Evolutionary conservation across 495 filamentous ascomycete genomes (phyloP).

Genomic region (Neurospora cerealis): DNA sequence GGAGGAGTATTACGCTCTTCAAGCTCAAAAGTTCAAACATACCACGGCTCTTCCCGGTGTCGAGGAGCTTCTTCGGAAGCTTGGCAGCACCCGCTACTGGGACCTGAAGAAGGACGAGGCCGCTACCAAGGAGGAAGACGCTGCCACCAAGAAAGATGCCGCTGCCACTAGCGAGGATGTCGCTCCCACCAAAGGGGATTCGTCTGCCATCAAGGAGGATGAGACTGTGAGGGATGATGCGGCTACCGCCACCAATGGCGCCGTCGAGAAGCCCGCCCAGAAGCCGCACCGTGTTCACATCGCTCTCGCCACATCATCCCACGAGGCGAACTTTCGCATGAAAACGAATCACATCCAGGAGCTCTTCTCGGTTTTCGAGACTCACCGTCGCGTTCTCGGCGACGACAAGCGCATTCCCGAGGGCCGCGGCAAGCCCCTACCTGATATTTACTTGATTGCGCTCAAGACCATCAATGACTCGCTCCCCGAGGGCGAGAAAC

Average conservation of each 20-base stretch:
- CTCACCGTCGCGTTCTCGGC: conserved; percentile 61
- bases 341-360: too few relatives aligned
- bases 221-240: too few relatives aligned
- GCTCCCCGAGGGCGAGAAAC: conserved; percentile 50
- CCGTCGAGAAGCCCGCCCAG: background rate
- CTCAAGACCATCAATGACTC: conserved; percentile 73
- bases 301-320: conserved; percentile 77
- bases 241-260: background rate
- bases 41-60: conserved; percentile 73
- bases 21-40: conserved; percentile 60
- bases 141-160: too few relatives aligned
- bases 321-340: conserved; percentile 58
- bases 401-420: conserved; percentile 74
- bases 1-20: conserved; percentile 48
- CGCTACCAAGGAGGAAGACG: background rate
- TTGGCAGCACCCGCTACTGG: conserved; percentile 39
- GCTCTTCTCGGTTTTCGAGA: conserved; percentile 64
- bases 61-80: conserved; percentile 48
- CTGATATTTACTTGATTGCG: conserved; percentile 90
- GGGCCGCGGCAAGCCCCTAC: conserved; percentile 83
- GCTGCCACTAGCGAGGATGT: too few relatives aligned
- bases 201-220: too few relatives aligned
- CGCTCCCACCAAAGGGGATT: too few relatives aligned
- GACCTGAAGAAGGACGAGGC: conserved; percentile 17
- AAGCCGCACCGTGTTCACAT: conserved; percentile 52